Evolutionary conservation across 1,139 yeast genomes (phyloP), one percentile per base, ranked within the genome.

Genomic region (Debaryomyces udenii): DNA sequence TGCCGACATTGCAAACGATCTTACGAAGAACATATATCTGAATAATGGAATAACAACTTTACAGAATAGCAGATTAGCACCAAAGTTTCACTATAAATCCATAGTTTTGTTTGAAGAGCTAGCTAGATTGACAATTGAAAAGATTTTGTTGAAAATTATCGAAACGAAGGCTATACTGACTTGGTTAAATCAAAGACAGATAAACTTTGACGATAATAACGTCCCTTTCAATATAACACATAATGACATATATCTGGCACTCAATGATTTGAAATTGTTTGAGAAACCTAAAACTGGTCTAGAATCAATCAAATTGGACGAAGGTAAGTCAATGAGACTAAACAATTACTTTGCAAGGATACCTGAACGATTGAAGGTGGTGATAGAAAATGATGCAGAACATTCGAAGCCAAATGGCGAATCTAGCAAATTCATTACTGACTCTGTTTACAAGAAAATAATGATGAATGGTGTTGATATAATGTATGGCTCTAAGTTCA

Each of bases 31-130:
- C 15, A 23, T 48, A 17, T 43, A 45, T 24, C 36, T 38, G 32
- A 30, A 42, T 15, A 42, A 45, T 29, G 23, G 18, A 6, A 39
- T 40, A 3, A 46, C 44, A 2, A 44, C 46, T 2, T 20, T 42
- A 17, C 16, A 29, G 3, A 43, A 31, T 22, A 18, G 14, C 3
- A 38, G 39, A 24, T 20, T 44, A 17, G 35, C 37, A 2, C 52
- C 52, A 7, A 43, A 42, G 27, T 30, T 48, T 22, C 47, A 45
- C 27, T 44, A 40, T 27, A 43, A 48, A 26, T 46, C 52, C 5
- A 20, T 48, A 6, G 38, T 49, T 4, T 33, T 46, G 3, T 39
- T 48, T 11, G 53, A 48, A 22, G 48, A 46, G 20, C 23, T 46
- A 14, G 40, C 39, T 7, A 42, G 36, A 30, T 13, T 40, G 10